phyloP scores from a whole-genome alignment of 2,329 filamentous ascomycete species.

The Curvularia lunata region DNA sequence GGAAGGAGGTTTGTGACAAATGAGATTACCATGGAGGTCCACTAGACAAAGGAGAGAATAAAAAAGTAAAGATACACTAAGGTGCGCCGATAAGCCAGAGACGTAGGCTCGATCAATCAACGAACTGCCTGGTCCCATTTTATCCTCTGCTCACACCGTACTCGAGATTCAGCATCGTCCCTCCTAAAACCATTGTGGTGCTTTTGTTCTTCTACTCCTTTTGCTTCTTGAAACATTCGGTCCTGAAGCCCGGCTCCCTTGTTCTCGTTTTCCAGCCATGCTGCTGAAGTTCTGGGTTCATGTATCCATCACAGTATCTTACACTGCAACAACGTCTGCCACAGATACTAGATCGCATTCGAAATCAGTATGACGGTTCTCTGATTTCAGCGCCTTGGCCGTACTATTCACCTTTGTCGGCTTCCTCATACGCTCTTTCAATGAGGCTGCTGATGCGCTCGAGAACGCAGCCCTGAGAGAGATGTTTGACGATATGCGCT shows the following conservation, averaged over 20 bases:
- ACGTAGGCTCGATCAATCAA: background rate
- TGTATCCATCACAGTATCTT: slow-evolving; percentile 2
- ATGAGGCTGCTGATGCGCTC: background rate
- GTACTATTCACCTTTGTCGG: slow-evolving; percentile 5
- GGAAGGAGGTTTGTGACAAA: slow-evolving; percentile 35
- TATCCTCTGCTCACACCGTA: background rate
- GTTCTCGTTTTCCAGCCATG: background rate
- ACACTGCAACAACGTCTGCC: slow-evolving; percentile 6
- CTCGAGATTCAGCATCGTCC: background rate
- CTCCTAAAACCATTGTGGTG: background rate
- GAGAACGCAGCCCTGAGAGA: background rate
- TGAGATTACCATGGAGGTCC: slow-evolving; percentile 30
- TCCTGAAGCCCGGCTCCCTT: background rate
- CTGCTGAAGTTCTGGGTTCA: too few relatives aligned
- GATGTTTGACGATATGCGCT: background rate
- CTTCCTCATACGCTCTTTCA: slow-evolving; percentile 1
- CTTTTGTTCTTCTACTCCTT: background rate
- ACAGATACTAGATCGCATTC: slow-evolving; percentile 1
- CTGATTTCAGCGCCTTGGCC: background rate
- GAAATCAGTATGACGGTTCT: background rate
- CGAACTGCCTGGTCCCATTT: background rate
- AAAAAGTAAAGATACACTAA: background rate
- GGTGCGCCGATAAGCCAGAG: background rate
- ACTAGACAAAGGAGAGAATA: background rate
- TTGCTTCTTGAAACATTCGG: background rate